phyloP scores from a whole-genome alignment of 768 basidiomycete species.

The Erythrobasidium yunnanense region DNA sequence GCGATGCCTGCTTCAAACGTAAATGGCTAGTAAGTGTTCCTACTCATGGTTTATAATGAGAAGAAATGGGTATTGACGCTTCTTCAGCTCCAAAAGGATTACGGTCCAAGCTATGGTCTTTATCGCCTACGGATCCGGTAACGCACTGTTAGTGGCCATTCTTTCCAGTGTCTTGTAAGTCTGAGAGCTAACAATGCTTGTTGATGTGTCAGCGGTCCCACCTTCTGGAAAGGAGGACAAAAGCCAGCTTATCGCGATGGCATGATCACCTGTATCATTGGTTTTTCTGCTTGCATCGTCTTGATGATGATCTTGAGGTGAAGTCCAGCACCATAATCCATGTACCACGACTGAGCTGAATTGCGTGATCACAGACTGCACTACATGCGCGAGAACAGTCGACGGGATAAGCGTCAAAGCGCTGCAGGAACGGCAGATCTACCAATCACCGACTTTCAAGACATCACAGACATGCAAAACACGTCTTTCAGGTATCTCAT shows the following conservation, averaged over 20 bases:
- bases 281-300: constrained; percentile 2
- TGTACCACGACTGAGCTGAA: background rate
- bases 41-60: background rate
- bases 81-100: constrained; percentile 18
- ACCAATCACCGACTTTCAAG: constrained; percentile 3
- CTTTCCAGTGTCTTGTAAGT: background rate
- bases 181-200: background rate
- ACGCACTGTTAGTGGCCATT: background rate
- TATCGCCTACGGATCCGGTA: constrained; percentile 18
- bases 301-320: constrained; percentile 4
- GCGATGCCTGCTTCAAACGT: constrained; percentile 12
- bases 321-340: background rate
- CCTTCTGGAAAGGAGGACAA: constrained; percentile 17
- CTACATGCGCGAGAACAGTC: constrained; percentile 12
- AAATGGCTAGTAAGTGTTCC: constrained; percentile 10
- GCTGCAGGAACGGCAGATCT: background rate
- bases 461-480: constrained; percentile 20
- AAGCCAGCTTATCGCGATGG: constrained; percentile 20
- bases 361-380: background rate
- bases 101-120: constrained; percentile 25
- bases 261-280: constrained; percentile 18
- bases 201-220: background rate
- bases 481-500: background rate
- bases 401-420: constrained; percentile 1
- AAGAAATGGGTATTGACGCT: background rate